phyloP scores from a whole-genome alignment of 163 green algal species.

The Scenedesmus sp. region DNA sequence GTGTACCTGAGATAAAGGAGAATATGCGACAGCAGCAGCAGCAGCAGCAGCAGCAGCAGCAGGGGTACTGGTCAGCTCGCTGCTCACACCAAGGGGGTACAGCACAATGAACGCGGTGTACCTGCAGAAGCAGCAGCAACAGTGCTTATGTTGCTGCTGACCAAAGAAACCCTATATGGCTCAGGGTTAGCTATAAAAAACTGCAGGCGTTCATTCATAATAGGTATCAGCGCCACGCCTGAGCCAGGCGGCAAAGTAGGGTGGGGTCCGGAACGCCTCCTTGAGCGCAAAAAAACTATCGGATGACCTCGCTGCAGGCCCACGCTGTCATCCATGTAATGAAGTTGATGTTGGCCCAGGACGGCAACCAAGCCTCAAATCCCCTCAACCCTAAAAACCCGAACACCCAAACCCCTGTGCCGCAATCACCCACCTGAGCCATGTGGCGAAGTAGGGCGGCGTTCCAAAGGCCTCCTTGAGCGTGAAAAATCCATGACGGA shows the following conservation, averaged over 20 bases:
- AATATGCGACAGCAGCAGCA: not conserved
- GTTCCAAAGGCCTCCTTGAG: slow-evolving; percentile 81
- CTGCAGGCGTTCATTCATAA: not conserved
- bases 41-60: slow-evolving; percentile 68
- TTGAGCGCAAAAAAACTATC: slow-evolving; percentile 95
- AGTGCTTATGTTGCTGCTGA: too few species aligned
- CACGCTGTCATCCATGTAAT: slow-evolving; percentile 88
- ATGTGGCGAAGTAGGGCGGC: slow-evolving; percentile 73
- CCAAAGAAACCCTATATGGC: not conserved
- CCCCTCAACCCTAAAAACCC: too few species aligned
- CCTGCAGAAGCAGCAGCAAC: not conserved
- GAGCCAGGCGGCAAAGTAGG: slow-evolving; percentile 70
- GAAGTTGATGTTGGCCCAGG: slow-evolving; percentile 63
- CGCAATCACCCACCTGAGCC: not conserved
- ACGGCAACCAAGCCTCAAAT: not conserved
- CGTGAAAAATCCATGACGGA: slow-evolving; percentile 94
- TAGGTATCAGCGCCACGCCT: not conserved
- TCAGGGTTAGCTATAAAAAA: too few species aligned
- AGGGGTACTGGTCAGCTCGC: slow-evolving; percentile 86
- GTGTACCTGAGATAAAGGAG: not conserved
- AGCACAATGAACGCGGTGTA: slow-evolving; percentile 51
- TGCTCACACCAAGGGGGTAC: slow-evolving; percentile 91
- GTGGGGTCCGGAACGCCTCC: slow-evolving; percentile 70
- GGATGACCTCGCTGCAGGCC: slow-evolving; percentile 90
- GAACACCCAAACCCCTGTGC: not conserved